phyloP scores from a whole-genome alignment of 139 green algal genomes.

The Chlamydomonas incerta region DNA sequence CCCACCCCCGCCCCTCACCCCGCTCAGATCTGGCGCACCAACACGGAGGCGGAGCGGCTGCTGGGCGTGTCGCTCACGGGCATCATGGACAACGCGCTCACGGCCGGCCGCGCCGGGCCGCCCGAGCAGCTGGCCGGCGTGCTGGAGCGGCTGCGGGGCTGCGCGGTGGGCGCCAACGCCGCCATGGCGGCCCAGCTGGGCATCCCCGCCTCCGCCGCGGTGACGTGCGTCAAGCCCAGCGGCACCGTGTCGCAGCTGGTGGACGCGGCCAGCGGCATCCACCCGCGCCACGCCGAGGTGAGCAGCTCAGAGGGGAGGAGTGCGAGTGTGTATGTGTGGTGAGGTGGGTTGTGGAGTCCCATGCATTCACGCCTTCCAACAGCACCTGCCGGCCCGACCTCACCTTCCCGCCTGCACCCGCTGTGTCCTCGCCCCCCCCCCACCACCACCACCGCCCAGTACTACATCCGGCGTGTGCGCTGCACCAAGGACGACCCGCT shows the following conservation, averaged over 20 bases:
- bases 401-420: too few species aligned
- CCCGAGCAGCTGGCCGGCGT: background rate
- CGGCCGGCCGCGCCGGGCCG: slow-evolving; percentile 38
- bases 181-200: slow-evolving; percentile 42
- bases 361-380: too few species aligned
- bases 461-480: slow-evolving; percentile 55
- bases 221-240: slow-evolving; percentile 62
- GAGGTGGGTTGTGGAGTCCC: too few species aligned
- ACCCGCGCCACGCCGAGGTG: slow-evolving; percentile 51
- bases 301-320: background rate
- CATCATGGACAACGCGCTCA: slow-evolving; percentile 65
- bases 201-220: slow-evolving; percentile 47
- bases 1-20: background rate
- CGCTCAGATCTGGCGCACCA: slow-evolving; percentile 49
- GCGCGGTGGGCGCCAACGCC: slow-evolving; percentile 38
- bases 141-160: slow-evolving; percentile 27
- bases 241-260: slow-evolving; percentile 66
- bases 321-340: too few species aligned
- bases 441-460: background rate
- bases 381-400: too few species aligned
- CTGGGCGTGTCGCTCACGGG: slow-evolving; percentile 62
- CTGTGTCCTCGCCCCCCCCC: background rate
- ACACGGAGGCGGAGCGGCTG: slow-evolving; percentile 60
- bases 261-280: slow-evolving; percentile 57
- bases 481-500: slow-evolving; percentile 62